These are phyloP conservation scores for Cladosporium sp. DNA, from an alignment of 2,329 filamentous ascomycete species.

Conservation along the genomic window DNA sequence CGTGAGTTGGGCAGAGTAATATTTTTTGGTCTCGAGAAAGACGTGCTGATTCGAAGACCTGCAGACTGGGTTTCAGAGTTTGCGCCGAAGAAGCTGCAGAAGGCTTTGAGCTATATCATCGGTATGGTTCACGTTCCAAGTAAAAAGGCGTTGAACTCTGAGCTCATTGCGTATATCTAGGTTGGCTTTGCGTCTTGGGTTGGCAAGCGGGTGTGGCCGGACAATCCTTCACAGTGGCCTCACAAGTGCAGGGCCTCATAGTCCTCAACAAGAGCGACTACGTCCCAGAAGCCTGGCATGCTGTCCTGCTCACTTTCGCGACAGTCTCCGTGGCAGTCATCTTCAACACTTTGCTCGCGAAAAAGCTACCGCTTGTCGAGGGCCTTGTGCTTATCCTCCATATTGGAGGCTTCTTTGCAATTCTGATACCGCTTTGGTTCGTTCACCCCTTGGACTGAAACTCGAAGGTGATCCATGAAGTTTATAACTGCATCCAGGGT, in stretches of 20 bases:
- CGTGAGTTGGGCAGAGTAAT: neutral
- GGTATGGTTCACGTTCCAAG: neutral
- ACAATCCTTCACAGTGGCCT: constrained; percentile 46
- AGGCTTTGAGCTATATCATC: neutral
- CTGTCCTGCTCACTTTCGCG: constrained; percentile 51
- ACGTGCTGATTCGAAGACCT: constrained; percentile 14
- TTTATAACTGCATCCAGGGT: constrained; percentile 45
- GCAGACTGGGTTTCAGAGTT: neutral
- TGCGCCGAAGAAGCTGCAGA: neutral
- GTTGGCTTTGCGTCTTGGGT: constrained; percentile 40
- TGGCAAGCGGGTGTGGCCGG: constrained; percentile 40
- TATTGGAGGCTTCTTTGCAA: constrained; percentile 55
- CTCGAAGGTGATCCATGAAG: constrained; percentile 45
- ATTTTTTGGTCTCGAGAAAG: neutral
- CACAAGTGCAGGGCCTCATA: constrained; percentile 38
- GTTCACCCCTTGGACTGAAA: constrained; percentile 45
- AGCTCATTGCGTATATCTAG: neutral
- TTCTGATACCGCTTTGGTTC: constrained; percentile 50
- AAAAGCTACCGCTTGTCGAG: constrained; percentile 51
- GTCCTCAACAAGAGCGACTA: constrained; percentile 42
- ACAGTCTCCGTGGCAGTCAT: constrained; percentile 40
- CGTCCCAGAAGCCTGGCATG: constrained; percentile 48
- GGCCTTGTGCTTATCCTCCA: constrained; percentile 53
- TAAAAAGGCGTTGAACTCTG: no score
- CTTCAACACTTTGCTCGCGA: constrained; percentile 50